phyloP scores from a whole-genome alignment of 2,329 filamentous ascomycete genomes.

The Colletotrichum coccodes region DNA sequence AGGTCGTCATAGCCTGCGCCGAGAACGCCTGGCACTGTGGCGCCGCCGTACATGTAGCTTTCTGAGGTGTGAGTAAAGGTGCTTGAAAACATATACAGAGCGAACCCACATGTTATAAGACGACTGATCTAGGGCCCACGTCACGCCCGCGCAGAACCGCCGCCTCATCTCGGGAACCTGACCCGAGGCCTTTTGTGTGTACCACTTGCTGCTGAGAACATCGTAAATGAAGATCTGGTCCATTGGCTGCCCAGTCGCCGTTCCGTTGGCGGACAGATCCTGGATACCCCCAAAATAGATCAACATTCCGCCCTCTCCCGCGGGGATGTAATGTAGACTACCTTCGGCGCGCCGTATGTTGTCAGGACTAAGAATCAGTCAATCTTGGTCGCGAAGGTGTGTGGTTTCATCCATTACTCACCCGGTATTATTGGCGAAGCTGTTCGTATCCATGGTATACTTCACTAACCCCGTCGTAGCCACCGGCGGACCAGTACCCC shows the following conservation, averaged over 20 bases:
- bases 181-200: constrained; percentile 66
- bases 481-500: constrained; percentile 54
- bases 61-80: constrained; percentile 4
- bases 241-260: constrained; percentile 54
- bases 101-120: constrained; percentile 72
- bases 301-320: constrained; percentile 67
- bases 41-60: constrained; percentile 71
- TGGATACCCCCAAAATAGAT: constrained; percentile 71
- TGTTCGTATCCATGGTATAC: constrained; percentile 64
- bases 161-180: constrained; percentile 61
- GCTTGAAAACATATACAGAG: not conserved
- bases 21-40: constrained; percentile 52
- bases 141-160: constrained; percentile 70
- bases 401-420: no score
- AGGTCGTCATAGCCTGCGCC: constrained; percentile 68
- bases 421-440: constrained; percentile 63
- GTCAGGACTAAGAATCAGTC: constrained; percentile 49
- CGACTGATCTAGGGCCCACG: constrained; percentile 67
- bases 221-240: constrained; percentile 69
- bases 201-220: constrained; percentile 68
- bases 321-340: constrained; percentile 67
- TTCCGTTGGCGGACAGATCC: constrained; percentile 58
- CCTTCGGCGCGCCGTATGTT: constrained; percentile 66
- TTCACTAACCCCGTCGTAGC: constrained; percentile 63
- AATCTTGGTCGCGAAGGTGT: no score